phyloP scores from a whole-genome alignment of 345 rosid genomes.

The Linum lewisii region DNA sequence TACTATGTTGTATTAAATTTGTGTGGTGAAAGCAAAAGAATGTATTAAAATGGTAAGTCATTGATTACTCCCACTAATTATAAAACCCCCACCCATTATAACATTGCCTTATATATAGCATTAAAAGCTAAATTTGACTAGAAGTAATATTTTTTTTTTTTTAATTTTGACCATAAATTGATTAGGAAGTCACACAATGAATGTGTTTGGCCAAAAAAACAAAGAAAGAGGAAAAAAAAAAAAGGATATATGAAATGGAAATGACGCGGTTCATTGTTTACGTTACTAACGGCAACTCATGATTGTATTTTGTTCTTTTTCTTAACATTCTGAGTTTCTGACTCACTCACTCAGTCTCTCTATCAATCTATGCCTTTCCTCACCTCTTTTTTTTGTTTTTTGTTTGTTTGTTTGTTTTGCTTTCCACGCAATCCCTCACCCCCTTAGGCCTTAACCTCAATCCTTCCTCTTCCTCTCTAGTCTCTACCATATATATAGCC shows the following conservation, averaged over 20 bases:
- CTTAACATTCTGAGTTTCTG: not conserved
- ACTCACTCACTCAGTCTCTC: not conserved
- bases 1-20: too few relatives aligned
- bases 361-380: not conserved
- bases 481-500: not conserved
- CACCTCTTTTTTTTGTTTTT: not conserved
- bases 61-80: too few relatives aligned
- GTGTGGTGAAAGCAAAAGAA: too few relatives aligned
- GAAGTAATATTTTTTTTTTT: too few relatives aligned
- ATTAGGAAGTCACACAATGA: not conserved
- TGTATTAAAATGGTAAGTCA: too few relatives aligned
- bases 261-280: not conserved
- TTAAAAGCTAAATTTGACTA: too few relatives aligned
- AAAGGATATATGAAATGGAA: not conserved
- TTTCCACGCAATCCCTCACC: not conserved
- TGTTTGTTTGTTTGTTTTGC: not conserved
- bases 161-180: not conserved
- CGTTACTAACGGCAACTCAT: conserved; percentile 26
- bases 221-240: not conserved
- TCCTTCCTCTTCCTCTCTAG: too few relatives aligned
- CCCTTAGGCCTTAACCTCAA: too few relatives aligned
- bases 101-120: too few relatives aligned
- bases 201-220: not conserved
- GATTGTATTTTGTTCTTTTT: conserved; percentile 22
- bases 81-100: too few relatives aligned